A percentile compares a stretch with the other conserved stretches of the same genome.
Evolutionary conservation across 371 early-diverging fungal genomes (phyloP).

Genomic region (Mortierella sp.): DNA sequence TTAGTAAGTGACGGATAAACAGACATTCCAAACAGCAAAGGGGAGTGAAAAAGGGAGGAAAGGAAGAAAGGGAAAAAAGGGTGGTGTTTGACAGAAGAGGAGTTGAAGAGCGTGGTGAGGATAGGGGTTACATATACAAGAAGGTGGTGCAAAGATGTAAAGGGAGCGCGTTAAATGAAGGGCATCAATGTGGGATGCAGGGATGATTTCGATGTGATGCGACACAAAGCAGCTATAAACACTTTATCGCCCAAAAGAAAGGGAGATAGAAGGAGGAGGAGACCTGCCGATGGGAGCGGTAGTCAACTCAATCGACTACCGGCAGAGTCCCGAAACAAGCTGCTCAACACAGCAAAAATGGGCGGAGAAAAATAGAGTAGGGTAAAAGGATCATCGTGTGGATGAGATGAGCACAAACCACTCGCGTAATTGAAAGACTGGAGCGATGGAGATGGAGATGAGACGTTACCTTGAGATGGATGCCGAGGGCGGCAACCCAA

Average conservation of each 20-base stretch:
- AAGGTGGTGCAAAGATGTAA: not conserved
- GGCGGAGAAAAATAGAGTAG: not conserved
- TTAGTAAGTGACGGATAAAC: not conserved
- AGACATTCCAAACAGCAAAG: not conserved
- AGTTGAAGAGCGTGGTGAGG: not conserved
- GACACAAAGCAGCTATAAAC: not conserved
- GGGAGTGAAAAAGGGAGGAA: not conserved
- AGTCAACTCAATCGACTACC: not conserved
- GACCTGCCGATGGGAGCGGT: not conserved
- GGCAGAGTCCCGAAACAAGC: not conserved
- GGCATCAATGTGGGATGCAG: not conserved
- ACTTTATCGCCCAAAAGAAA: not conserved
- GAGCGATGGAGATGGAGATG: not conserved
- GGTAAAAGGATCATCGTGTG: not conserved
- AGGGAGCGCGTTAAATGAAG: no score
- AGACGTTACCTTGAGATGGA: slow-evolving; percentile 60
- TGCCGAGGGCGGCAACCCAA: slow-evolving; percentile 70
- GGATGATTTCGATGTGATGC: not conserved
- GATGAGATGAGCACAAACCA: not conserved
- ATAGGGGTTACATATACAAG: not conserved
- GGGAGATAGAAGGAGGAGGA: not conserved
- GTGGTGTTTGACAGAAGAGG: not conserved
- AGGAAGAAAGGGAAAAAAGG: not conserved
- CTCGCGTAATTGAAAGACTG: not conserved
- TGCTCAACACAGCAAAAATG: not conserved